phyloP scores from a whole-genome alignment of 345 rosid species.

The Garcia nutans region DNA sequence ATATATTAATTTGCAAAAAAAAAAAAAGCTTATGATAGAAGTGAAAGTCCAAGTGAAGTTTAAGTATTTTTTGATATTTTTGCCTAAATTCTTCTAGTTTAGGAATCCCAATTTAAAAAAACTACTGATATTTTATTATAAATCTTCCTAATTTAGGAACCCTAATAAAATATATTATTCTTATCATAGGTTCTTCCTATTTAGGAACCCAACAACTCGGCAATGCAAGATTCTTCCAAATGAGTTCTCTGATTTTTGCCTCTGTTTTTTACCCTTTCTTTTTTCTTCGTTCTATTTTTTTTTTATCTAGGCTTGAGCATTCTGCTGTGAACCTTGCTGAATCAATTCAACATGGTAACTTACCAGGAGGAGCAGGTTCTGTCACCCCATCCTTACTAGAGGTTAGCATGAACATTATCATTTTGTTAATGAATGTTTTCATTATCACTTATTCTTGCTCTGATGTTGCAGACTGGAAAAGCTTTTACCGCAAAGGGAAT shows the following conservation, averaged over 20 bases:
- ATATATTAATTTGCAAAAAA: no score
- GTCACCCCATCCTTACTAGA: slow-evolving; percentile 82
- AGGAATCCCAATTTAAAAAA: no score
- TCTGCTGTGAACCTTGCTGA: slow-evolving; percentile 65
- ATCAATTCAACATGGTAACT: slow-evolving; percentile 66
- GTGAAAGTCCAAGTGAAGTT: no score
- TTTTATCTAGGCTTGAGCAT: slow-evolving; percentile 63
- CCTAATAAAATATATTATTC: no score
- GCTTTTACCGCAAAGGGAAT: slow-evolving; percentile 92
- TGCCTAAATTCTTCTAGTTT: no score
- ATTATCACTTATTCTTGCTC: slow-evolving; percentile 19
- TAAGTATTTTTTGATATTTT: no score
- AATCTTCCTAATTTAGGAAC: no score
- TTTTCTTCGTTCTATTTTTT: not conserved
- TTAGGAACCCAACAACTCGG: no score
- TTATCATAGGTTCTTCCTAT: no score
- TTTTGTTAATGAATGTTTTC: slow-evolving; percentile 17
- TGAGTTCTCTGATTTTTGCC: not conserved
- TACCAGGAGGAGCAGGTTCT: slow-evolving; percentile 57
- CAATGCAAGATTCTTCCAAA: not conserved
- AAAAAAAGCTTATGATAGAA: no score
- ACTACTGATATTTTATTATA: no score
- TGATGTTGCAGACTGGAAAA: slow-evolving; percentile 70
- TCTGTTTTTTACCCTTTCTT: not conserved
- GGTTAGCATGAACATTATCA: slow-evolving; percentile 40